Base-by-base conservation (phyloP, 257 asterid species). In the Cordia subcordata region DNA sequence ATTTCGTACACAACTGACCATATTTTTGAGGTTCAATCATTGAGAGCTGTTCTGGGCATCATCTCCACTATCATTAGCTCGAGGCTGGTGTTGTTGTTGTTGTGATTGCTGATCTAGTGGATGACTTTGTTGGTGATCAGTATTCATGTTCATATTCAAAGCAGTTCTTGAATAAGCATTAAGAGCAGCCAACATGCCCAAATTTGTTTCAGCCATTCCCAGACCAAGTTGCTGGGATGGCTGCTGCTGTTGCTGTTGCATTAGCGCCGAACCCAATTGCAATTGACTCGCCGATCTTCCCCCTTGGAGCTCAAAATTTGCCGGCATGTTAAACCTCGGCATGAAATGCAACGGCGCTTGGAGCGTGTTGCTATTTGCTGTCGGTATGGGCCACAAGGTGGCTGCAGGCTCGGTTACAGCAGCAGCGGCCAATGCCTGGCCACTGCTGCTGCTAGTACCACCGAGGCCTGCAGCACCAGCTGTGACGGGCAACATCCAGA, bases 401-500 rank as follows among this genome's bases (percentile, higher is more conserved):
- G 68, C 62, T 0, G 68, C 71, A 12, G 60, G 16, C 5, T 62
- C 58, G 1, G 72, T 60, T 3, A 77, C 53, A 1, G 64, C 60
- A 1, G 65, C 40, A 0, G 61, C 22, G 10, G 53, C 53, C 6
- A 56, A 19, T 12, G 77, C 17, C 19, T 67, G 66, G 22, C 57
- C 35, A 62, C 40, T 60, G 0, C 63, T 50, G 49, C 56, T 58
- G 0, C 68, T 68, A 20, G 61, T 57, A 32, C 21, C 64, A 13
- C 60, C 60, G 0, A 60, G 64, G n/a, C 64, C 57, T 22, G 35
- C 59, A 13, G 55, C 60, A 13, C 57, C 58, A 11, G 79, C 58
- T 8, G 80, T 67, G 52, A 79, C 77, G 1, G 95, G 95, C 8
- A 86, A 81, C 95, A 84, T 81, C 95, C 95, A 84, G 68, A 82